Evolutionary conservation across 768 basidiomycete genomes (phyloP), one percentile per base, ranked within the genome.

Genomic region (Leccinellum albellum): DNA sequence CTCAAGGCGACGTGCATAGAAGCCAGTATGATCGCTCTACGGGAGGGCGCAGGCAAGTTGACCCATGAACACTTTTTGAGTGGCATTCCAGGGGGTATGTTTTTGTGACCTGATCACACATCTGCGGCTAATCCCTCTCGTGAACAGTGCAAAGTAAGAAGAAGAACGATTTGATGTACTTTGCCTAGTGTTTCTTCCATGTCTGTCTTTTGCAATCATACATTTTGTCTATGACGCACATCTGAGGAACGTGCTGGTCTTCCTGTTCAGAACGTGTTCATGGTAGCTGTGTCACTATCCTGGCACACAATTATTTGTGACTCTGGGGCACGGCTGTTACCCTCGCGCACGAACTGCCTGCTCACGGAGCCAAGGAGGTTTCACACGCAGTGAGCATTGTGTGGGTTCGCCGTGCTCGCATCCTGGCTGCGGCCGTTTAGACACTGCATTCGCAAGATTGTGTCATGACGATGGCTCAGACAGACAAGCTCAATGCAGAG

Each of bases 1-100:
- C 75, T 97, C 66, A 97, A 98, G 78, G 97, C 96, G 1, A 95
- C 97, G 4, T 98, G 96, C 74, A 96, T 99, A 1, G 97, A 99
- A 75, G 97, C 97, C 40, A 97, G 97, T 57, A 99, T 99, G 97
- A 97, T 98, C 67, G 92, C 96, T 7, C 75, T 98, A 40, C 79
- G 97, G 63, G 95, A 98, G 73, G 95, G 95, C 28, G 92, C 94
- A 15, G 85, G 85, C 15, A 88, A 88, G 72, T 74, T 98, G 55
- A 86, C 82, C 28, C 96, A 98, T 64, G 97, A 99, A 72, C 94
- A 98, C 72, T 98, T 97, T 82, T 76, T 98, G 70, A 91, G 88
- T 67, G 93, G 91, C 51, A 91, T 94, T 57, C 82, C 91, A 42
- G 90, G 93, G 76, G 90, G 89, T 87, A 60, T 60, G 83, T 60